phyloP scores from a whole-genome alignment of 2,329 filamentous ascomycete genomes.

The Lasiodiplodia gonubiensis region DNA sequence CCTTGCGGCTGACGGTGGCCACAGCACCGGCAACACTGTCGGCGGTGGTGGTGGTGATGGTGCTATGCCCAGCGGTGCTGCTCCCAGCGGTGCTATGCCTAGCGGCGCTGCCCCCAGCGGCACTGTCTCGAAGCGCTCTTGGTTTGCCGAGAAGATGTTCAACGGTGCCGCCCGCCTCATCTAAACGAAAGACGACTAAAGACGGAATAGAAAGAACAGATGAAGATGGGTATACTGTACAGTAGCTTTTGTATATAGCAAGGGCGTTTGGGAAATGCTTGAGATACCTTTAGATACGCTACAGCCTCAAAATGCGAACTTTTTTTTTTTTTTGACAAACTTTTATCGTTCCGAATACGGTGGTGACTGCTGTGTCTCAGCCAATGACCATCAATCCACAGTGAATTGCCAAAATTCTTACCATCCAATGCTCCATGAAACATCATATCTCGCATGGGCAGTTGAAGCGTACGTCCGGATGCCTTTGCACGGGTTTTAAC shows the following conservation, averaged over 20 bases:
- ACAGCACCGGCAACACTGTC: slow-evolving; percentile 27
- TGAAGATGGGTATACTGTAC: neutral
- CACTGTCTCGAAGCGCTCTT: slow-evolving; percentile 15
- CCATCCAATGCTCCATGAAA: neutral
- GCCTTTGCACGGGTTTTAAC: neutral
- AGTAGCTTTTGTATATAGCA: slow-evolving; percentile 4
- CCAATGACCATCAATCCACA: neutral
- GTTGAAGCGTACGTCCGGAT: neutral
- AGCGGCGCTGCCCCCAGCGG: slow-evolving; percentile 17
- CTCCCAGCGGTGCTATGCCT: slow-evolving; percentile 18
- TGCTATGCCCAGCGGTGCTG: neutral
- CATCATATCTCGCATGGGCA: neutral
- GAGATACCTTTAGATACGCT: slow-evolving; percentile 10
- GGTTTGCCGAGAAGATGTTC: slow-evolving; percentile 18
- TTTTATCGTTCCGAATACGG: neutral
- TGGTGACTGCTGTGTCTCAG: neutral
- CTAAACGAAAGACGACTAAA: neutral
- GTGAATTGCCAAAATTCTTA: neutral
- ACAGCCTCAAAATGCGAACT: neutral
- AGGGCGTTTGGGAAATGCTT: slow-evolving; percentile 13
- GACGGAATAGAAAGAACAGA: neutral
- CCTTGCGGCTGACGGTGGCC: slow-evolving; percentile 24
- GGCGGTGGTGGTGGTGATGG: slow-evolving; percentile 8
- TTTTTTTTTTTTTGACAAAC: neutral
- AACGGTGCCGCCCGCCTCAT: slow-evolving; percentile 18